A percentile compares a stretch with the other conserved stretches of the same genome.
Conservation (phyloP, 495 filamentous ascomycete species). For the Podospora sp. region DNA sequence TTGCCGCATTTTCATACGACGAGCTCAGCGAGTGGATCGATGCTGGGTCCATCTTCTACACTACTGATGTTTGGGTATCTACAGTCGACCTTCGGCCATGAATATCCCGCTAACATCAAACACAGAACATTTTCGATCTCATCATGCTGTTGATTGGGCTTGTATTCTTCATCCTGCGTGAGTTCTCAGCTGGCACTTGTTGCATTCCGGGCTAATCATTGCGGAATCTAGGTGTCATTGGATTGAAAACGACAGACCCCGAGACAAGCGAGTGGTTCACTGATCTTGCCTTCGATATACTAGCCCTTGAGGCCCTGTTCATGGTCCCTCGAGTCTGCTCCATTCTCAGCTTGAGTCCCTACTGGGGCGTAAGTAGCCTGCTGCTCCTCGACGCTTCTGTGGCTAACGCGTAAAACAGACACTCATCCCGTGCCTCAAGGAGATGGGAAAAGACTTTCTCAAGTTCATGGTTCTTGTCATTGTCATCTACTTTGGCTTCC, state of each 20-base stretch:
- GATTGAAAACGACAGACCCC: constrained; percentile 61
- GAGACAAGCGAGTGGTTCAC: constrained; percentile 53
- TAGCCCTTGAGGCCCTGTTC: constrained; percentile 86
- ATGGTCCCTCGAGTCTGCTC: constrained; percentile 90
- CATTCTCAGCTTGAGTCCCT: constrained; percentile 83
- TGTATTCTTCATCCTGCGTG: constrained; percentile 71
- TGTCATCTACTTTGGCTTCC: constrained; percentile 81
- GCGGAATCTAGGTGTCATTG: constrained; percentile 62
- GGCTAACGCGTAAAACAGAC: constrained; percentile 27
- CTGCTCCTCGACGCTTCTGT: neutral
- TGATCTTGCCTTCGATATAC: constrained; percentile 81
- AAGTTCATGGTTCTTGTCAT: constrained; percentile 88
- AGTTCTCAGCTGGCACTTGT: constrained; percentile 37
- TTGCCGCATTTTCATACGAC: constrained; percentile 85
- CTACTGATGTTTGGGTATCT: constrained; percentile 75
- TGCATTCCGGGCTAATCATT: neutral
- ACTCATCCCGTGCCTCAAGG: constrained; percentile 81
- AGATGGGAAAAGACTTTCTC: constrained; percentile 92
- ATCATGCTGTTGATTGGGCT: constrained; percentile 82
- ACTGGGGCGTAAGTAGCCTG: constrained; percentile 65
- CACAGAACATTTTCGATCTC: constrained; percentile 74
- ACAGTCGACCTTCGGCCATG: neutral
- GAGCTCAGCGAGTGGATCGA: constrained; percentile 82
- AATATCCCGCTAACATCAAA: constrained; percentile 3
- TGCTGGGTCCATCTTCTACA: constrained; percentile 82